Evolutionary conservation across 768 basidiomycete species (phyloP), one percentile per base, ranked within the genome.

Genomic region (Agaricus subrufescens): DNA sequence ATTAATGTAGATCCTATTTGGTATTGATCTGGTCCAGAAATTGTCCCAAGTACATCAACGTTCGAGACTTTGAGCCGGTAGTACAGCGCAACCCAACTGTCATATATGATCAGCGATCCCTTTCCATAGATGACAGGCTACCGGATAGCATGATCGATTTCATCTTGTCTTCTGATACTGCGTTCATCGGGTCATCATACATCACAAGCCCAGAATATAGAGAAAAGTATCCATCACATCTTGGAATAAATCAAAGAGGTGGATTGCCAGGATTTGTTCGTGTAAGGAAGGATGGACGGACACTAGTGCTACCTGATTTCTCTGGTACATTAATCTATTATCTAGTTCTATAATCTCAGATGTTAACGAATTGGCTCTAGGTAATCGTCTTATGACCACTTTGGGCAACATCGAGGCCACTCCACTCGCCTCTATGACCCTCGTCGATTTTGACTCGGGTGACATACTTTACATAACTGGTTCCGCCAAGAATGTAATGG

Each of bases 11-110:
- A 2, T 43, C 29, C 46, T 27, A 30, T n/a, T 30, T 6, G 19
- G 19, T 19, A 19, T 42, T 42, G 15, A 50, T 38, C 11, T 30
- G 39, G 5, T 30, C 12, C 12, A 86, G 86, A 45, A 85, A 85
- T 56, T 87, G 85, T 62, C 86, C 85, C 10, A 87, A 87, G 61
- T 87, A 87, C 57, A 87, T 86, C 62, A 84, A 76, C 49, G 64
- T 79, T 39, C 78, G 83, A 11, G 73, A 83, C 11, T 68, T 87
- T 8, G 62, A 69, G n/a, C 70, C 83, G 1, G 66, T 75, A 57
- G 63, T 73, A 0, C 55, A 71, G 19, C 72, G 74, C 2, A 57
- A 65, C n/a, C 76, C 83, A 0, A 62, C 56, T 2, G 65, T 85
- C 23, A 61, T 62, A 1, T 61, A 79, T 54, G 63, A 73, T 50